Evolutionary conservation across 1,284 basidiomycete genomes (phyloP).

Genomic region (Schizophyllum amplum): DNA sequence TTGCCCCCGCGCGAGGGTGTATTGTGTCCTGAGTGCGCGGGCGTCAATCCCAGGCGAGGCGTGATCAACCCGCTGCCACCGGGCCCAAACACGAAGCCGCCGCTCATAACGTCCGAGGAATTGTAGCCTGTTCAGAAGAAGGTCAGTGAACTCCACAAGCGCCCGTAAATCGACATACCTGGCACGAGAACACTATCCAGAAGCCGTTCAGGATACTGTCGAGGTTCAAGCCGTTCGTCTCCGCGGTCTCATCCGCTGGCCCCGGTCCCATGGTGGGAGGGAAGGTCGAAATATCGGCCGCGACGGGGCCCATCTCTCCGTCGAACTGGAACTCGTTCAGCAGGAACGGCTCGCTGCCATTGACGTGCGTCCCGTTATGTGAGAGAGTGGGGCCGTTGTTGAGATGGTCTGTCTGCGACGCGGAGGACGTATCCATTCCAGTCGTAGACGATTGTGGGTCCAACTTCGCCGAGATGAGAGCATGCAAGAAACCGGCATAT

Average conservation of each 20-base stretch:
- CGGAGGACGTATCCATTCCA: background rate
- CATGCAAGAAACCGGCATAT: conserved; percentile 81
- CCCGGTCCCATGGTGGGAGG: conserved; percentile 69
- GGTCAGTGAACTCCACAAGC: conserved; percentile 5
- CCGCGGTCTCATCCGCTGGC: conserved; percentile 25
- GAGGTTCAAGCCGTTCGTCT: conserved; percentile 54
- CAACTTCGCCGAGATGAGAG: conserved; percentile 59
- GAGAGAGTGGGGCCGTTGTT: conserved; percentile 1
- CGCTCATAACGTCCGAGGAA: conserved; percentile 68
- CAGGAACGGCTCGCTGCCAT: conserved; percentile 14
- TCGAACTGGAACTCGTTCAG: conserved; percentile 59
- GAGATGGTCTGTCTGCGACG: background rate
- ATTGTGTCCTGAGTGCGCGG: conserved; percentile 33
- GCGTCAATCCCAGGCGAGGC: conserved; percentile 35
- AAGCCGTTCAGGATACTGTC: conserved; percentile 72
- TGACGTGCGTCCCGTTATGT: background rate
- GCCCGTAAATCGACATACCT: conserved; percentile 27
- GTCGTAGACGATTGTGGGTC: conserved; percentile 26
- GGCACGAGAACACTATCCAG: conserved; percentile 79
- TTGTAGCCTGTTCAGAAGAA: conserved; percentile 51
- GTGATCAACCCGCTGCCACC: conserved; percentile 73
- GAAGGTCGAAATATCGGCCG: conserved; percentile 65
- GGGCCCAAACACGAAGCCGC: conserved; percentile 74
- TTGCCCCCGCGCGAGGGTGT: conserved; percentile 26
- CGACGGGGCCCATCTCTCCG: conserved; percentile 73